Base-by-base conservation (phyloP, 192 early-diverging fungal genomes). In the Coemansia interrupta region DNA sequence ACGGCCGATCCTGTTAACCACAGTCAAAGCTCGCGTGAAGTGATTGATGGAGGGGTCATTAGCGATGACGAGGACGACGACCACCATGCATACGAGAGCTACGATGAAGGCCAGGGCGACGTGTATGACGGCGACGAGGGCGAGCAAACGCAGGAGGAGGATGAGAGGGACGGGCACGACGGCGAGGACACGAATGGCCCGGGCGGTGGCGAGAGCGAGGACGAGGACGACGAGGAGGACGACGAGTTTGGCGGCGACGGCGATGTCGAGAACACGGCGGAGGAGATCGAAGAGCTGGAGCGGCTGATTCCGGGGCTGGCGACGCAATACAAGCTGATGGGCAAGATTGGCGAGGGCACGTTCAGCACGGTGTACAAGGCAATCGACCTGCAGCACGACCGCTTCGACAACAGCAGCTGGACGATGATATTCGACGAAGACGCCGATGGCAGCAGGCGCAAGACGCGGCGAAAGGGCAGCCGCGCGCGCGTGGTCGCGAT, bases 311-410 rank as follows among this genome's bases (percentile, higher is more conserved):
- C 83, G 2, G 75, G 78, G 0, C 60, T 92, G 0, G 47, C 66
- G 19, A 67, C 80, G 5, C 82, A 86, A 26, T 94, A 87, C 61
- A 75, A 77, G 24, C 68, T 93, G 14, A 48, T 92, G 12, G 83
- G 83, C 39, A 92, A 88, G 66, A 92, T 92, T 68, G 92, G 91
- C 23, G 89, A 92, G 72, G 91, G 95, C 12, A 95, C 93, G 0
- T 97, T 95, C 62, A 90, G 89, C 63, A 86, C 88, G 0, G 95
- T 97, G 3, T 97, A 95, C 77, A 92, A 89, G 64, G 92, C 93
- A 3, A 61, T 91, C 13, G 92, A 97, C 58, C 61, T 90, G 10
- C 69, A 83, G 28, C 84, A 92, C 60, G 74, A 85, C 8, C 53
- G 66, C 11, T 92, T 89, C 64, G 84, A 90, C 44, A 94, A 95